Conservation (phyloP, 1,284 basidiomycete genomes). For the Somion occarium region DNA sequence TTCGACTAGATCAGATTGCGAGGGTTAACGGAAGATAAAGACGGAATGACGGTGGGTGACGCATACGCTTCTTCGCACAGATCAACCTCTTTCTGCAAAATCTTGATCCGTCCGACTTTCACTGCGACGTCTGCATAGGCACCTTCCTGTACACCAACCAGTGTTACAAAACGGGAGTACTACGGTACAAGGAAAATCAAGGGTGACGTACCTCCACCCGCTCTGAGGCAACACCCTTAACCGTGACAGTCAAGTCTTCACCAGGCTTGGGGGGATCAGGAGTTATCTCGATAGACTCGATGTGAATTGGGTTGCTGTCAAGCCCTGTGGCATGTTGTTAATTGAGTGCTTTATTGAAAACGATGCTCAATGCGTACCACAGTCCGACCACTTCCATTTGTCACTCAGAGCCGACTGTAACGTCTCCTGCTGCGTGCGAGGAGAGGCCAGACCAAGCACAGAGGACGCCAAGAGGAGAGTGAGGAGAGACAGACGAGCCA, state of each 20-base stretch:
- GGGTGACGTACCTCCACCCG: constrained; percentile 57
- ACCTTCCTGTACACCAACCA: constrained; percentile 97
- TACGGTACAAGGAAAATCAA: constrained; percentile 5
- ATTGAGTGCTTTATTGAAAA: background rate
- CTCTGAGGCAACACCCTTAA: constrained; percentile 54
- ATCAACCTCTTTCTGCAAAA: constrained; percentile 79
- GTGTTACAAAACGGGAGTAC: background rate
- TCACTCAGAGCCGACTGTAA: constrained; percentile 30
- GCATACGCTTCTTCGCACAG: constrained; percentile 85
- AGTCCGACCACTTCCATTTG: constrained; percentile 53
- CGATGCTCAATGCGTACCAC: constrained; percentile 42
- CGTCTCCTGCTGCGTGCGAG: constrained; percentile 35
- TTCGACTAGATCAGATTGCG: constrained; percentile 39
- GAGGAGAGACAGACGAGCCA: constrained; percentile 40
- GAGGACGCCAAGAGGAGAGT: constrained; percentile 31
- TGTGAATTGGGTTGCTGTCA: constrained; percentile 43
- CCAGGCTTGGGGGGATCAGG: constrained; percentile 87
- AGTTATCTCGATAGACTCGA: constrained; percentile 62
- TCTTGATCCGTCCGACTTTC: constrained; percentile 85
- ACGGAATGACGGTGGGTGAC: constrained; percentile 33
- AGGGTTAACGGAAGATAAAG: constrained; percentile 6
- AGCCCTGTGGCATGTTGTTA: constrained; percentile 34
- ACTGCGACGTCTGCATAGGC: constrained; percentile 84
- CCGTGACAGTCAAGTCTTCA: constrained; percentile 77
- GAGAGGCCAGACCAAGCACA: constrained; percentile 20